Conservation (phyloP, 2,329 filamentous ascomycete species). For the Knoxdaviesia proteae region DNA sequence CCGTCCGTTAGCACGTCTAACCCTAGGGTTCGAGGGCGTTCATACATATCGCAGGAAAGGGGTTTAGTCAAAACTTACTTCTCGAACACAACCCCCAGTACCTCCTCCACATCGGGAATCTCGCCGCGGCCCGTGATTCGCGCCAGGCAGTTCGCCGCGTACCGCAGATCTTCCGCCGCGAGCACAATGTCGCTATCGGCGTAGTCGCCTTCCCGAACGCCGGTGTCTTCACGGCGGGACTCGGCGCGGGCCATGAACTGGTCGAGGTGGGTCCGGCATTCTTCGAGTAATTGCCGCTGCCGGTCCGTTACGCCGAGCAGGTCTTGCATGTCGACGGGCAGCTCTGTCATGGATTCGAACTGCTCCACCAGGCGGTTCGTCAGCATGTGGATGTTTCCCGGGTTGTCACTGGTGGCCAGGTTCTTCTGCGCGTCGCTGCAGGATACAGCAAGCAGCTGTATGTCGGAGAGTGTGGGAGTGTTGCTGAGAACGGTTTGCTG, state of each 20-base stretch:
- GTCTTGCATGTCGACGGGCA: constrained; percentile 56
- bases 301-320: constrained; percentile 79
- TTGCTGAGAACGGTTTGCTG: constrained; percentile 3
- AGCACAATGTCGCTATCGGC: constrained; percentile 62
- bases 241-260: constrained; percentile 46
- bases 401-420: constrained; percentile 17
- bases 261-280: constrained; percentile 51
- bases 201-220: constrained; percentile 7
- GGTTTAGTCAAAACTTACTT: constrained; percentile 40
- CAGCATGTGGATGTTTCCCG: constrained; percentile 48
- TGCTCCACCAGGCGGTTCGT: constrained; percentile 43
- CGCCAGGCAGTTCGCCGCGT: constrained; percentile 60
- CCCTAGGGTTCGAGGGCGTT: background rate
- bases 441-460: constrained; percentile 38
- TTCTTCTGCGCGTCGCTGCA: constrained; percentile 38
- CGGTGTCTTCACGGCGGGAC: constrained; percentile 3
- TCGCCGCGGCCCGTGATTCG: constrained; percentile 75
- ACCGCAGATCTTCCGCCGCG: constrained; percentile 72
- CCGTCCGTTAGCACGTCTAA: background rate
- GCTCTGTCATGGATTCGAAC: constrained; percentile 50
- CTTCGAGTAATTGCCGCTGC: constrained; percentile 59
- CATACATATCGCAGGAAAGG: background rate
- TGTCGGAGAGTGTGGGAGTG: constrained; percentile 18
- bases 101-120: constrained; percentile 79
- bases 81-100: constrained; percentile 91